Conservation (phyloP, 805 yeast species). For the Monosporozyma yasuniensis region DNA sequence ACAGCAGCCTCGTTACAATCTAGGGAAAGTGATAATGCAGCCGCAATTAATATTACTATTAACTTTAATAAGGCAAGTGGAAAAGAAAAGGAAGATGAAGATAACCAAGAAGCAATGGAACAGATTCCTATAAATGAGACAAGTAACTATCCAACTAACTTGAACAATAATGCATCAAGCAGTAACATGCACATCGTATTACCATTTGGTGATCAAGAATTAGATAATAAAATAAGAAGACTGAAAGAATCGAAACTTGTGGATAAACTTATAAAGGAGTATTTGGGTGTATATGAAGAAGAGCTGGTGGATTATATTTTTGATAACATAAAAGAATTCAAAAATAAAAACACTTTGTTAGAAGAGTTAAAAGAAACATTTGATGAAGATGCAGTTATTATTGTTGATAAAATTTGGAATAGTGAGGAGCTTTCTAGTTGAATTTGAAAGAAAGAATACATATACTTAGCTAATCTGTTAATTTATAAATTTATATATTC, state of each 20-base stretch:
- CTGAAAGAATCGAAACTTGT: constrained; percentile 17
- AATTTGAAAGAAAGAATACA: neutral
- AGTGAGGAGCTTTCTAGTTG: constrained; percentile 6
- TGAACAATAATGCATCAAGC: neutral
- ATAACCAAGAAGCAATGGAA: neutral
- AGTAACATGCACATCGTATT: constrained; percentile 5
- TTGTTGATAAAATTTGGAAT: constrained; percentile 25
- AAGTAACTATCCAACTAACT: too few relatives aligned
- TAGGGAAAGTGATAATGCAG: neutral
- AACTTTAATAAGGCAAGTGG: neutral
- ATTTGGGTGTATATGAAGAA: constrained; percentile 27
- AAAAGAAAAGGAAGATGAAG: constrained; percentile 1
- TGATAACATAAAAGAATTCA: constrained; percentile 21
- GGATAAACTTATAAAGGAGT: constrained; percentile 27
- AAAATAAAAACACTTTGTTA: constrained; percentile 15
- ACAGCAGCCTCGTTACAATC: neutral
- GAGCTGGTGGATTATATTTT: constrained; percentile 28
- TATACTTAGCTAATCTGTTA: neutral
- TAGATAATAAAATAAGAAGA: constrained; percentile 10
- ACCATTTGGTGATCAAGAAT: constrained; percentile 10
- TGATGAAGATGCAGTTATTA: constrained; percentile 25
- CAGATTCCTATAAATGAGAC: too few relatives aligned
- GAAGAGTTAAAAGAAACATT: constrained; percentile 27
- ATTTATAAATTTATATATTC: neutral
- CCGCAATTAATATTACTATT: constrained; percentile 17